Evolutionary conservation across 2,329 filamentous ascomycete species (phyloP).

Genomic region (Trichophyton rubrum): DNA sequence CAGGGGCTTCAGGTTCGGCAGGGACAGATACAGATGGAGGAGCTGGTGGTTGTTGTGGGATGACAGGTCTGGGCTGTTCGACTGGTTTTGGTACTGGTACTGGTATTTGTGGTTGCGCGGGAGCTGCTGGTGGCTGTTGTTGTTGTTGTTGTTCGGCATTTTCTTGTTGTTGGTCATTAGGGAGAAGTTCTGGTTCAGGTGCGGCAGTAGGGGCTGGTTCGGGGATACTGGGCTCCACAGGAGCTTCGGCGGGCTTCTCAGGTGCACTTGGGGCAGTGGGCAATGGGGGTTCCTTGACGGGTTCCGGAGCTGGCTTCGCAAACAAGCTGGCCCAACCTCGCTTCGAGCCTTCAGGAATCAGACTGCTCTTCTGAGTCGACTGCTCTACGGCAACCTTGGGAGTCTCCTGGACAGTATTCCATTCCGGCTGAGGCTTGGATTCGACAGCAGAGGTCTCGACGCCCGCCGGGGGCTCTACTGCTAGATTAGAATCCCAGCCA

Average conservation of each 20-base stretch:
- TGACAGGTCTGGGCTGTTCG: constrained; percentile 29
- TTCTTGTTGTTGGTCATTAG: background rate
- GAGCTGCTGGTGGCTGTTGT: background rate
- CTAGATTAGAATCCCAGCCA: constrained; percentile 14
- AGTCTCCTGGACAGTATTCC: background rate
- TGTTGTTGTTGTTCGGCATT: background rate
- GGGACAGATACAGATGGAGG: constrained; percentile 5
- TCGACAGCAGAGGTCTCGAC: constrained; percentile 14
- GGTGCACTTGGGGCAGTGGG: constrained; percentile 20
- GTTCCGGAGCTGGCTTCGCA: constrained; percentile 46
- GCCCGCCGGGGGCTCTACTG: constrained; percentile 15
- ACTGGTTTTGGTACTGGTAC: constrained; percentile 2
- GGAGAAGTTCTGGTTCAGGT: background rate
- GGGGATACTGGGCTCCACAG: constrained; percentile 12
- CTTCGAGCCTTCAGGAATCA: constrained; percentile 30
- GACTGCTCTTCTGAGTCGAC: constrained; percentile 21
- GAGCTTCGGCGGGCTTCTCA: constrained; percentile 22
- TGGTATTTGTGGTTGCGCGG: background rate
- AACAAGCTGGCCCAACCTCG: constrained; percentile 62
- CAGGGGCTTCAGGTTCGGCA: constrained; percentile 32
- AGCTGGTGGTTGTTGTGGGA: background rate
- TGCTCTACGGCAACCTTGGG: constrained; percentile 12
- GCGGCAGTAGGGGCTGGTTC: background rate
- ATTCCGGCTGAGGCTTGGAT: background rate
- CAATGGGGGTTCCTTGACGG: constrained; percentile 40